Conservation (phyloP, 345 rosid genomes). For the Toxicodendron radicans region DNA sequence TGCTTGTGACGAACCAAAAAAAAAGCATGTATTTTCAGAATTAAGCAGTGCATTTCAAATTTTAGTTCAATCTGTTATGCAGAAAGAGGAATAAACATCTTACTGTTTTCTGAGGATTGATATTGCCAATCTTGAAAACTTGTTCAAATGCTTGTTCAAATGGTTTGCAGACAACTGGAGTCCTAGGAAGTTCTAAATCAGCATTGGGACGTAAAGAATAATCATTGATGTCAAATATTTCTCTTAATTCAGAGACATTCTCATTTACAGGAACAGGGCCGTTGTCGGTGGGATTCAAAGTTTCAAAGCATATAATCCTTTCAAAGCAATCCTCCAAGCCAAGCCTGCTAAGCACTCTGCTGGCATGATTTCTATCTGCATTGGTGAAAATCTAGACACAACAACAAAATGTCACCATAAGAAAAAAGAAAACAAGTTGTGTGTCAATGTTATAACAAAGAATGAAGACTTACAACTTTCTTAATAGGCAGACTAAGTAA, state of each 20-base stretch:
- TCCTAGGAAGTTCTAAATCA: slow-evolving; percentile 43
- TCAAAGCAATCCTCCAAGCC: slow-evolving; percentile 93
- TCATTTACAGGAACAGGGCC: slow-evolving; percentile 22
- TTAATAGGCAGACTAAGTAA: slow-evolving; percentile 83
- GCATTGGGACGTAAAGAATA: slow-evolving; percentile 37
- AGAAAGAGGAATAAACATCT: slow-evolving; percentile 19
- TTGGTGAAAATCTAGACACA: slow-evolving; percentile 68
- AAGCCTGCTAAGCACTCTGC: slow-evolving; percentile 65
- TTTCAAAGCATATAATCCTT: slow-evolving; percentile 82
- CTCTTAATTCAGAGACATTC: slow-evolving; percentile 23
- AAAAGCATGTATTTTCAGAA: not conserved
- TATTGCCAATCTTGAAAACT: slow-evolving; percentile 66
- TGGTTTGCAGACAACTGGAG: slow-evolving; percentile 86
- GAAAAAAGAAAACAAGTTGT: not conserved
- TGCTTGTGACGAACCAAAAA: not conserved
- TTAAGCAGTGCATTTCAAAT: not conserved
- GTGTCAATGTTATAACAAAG: not conserved
- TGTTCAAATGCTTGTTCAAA: slow-evolving; percentile 68
- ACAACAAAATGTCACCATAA: not conserved
- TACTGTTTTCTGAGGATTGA: slow-evolving; percentile 80
- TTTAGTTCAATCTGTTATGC: not conserved
- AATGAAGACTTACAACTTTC: slow-evolving; percentile 60
- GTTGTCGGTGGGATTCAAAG: slow-evolving; percentile 59
- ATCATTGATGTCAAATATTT: slow-evolving; percentile 42
- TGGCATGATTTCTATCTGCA: slow-evolving; percentile 79